Base-by-base conservation (phyloP, 2,329 filamentous ascomycete genomes). In the Cryphonectria radicalis region DNA sequence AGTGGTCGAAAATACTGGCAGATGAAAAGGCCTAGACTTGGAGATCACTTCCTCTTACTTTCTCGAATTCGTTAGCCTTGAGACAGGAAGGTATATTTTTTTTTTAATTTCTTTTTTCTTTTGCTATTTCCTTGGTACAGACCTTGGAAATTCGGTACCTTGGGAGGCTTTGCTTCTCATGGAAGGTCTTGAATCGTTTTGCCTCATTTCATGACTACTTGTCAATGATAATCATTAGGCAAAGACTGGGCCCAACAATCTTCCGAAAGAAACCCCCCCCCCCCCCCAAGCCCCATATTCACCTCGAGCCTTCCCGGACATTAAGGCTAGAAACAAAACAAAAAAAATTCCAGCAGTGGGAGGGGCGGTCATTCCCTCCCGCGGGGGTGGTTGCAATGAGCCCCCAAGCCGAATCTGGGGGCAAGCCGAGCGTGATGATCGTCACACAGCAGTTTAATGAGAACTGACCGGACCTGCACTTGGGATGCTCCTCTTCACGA, bases 1-100 rank as follows among this genome's bases (percentile, higher is more conserved):
- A 25, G 55, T 59, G n/a, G 19, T 60, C 46, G n/a, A n/a, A n/a
- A 19, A 4, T 71, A 42, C 43, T 62, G 70, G 70, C 28, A 65
- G 46, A 66, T 59, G 50, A 40, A 28, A 50, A 46, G 6, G 59
- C 13, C 32, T 71, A 28, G 66, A 22, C n/a, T 8, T 50, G 11
- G 19, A 42, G 64, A 11, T 63, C 42, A 37, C 50, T 19, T 32
- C 28, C 28, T 59, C 65, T 42, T 42, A 59, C 59, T 59, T 59
- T 50, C 25, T 46, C 63, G 62, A 65, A 37, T 46, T 28, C 55
- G 50, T 68, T 57, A 55, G 22, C 43, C 64, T 40, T 55, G 62
- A 25, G 69, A 50, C 28, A 28, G 46, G 43, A 32, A n/a, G 25
- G 3, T 19, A n/a, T 28, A 17, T 22, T 35, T 63, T 22, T 46